Evolutionary conservation across 2,329 filamentous ascomycete genomes (phyloP).

Genomic region (Microdochium nivale): DNA sequence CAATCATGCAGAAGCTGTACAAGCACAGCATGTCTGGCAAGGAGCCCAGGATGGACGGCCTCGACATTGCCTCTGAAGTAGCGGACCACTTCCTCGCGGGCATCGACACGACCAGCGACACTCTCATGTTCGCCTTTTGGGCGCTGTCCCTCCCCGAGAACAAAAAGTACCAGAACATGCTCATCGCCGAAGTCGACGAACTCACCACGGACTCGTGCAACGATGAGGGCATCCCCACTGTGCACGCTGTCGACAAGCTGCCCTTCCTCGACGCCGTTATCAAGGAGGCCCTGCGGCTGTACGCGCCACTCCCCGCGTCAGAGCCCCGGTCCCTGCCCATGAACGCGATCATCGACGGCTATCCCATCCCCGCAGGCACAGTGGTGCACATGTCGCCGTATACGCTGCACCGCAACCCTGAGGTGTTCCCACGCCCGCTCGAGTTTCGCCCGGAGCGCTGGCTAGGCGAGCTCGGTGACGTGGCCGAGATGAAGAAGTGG

Average conservation of each 20-base stretch:
- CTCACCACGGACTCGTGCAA: slow-evolving; percentile 10
- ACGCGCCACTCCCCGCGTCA: slow-evolving; percentile 33
- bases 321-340: slow-evolving; percentile 33
- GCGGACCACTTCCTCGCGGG: slow-evolving; percentile 45
- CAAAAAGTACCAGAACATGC: slow-evolving; percentile 29
- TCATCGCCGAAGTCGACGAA: slow-evolving; percentile 30
- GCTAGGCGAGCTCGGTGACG: slow-evolving; percentile 5
- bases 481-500: slow-evolving; percentile 9
- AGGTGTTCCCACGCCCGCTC: slow-evolving; percentile 12
- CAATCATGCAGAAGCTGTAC: slow-evolving; percentile 30
- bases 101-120: slow-evolving; percentile 44
- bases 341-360: slow-evolving; percentile 17
- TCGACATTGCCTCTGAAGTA: slow-evolving; percentile 42
- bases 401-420: slow-evolving; percentile 15
- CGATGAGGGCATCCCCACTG: slow-evolving; percentile 20
- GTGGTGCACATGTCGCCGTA: slow-evolving; percentile 14
- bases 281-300: slow-evolving; percentile 35
- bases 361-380: slow-evolving; percentile 11
- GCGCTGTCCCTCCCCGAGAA: slow-evolving; percentile 35
- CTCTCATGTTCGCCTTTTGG: slow-evolving; percentile 41
- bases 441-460: slow-evolving; percentile 16
- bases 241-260: slow-evolving; percentile 24
- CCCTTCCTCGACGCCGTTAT: slow-evolving; percentile 40
- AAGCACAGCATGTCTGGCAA: slow-evolving; percentile 18
- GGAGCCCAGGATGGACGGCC: slow-evolving; percentile 21